A percentile compares a stretch with the other conserved stretches of the same genome.
These are phyloP conservation scores for Ceratocystis destructans DNA, from an alignment of 2,329 filamentous ascomycete genomes.

Conservation along the genomic window DNA sequence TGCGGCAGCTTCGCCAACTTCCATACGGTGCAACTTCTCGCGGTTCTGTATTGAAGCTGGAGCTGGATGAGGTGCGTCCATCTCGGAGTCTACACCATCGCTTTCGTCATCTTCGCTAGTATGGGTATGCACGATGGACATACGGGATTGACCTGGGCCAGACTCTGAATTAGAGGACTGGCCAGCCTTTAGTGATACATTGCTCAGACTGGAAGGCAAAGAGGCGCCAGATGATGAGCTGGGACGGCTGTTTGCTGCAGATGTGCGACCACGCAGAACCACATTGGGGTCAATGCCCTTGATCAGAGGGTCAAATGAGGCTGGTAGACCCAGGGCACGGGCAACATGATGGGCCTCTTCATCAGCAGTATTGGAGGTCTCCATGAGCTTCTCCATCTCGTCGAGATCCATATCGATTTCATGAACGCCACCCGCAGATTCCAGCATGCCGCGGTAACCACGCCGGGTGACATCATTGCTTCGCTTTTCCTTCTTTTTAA, in stretches of 20 bases:
- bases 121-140: constrained; percentile 17
- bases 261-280: constrained; percentile 20
- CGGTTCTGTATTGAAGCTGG: constrained; percentile 34
- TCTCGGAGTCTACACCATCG: constrained; percentile 29
- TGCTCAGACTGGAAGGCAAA: background rate
- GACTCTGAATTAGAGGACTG: constrained; percentile 4
- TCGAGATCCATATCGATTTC: constrained; percentile 43
- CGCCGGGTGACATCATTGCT: constrained; percentile 60
- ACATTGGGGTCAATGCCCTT: constrained; percentile 36
- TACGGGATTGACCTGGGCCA: background rate
- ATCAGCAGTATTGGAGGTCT: constrained; percentile 41
- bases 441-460: constrained; percentile 65
- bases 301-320: constrained; percentile 49
- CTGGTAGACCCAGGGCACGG: constrained; percentile 47
- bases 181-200: background rate
- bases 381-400: constrained; percentile 38
- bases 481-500: constrained; percentile 81
- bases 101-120: constrained; percentile 29
- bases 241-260: constrained; percentile 15
- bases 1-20: constrained; percentile 43
- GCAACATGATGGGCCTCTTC: constrained; percentile 53
- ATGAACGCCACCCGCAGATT: constrained; percentile 44
- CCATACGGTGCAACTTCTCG: constrained; percentile 45
- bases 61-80: constrained; percentile 34
- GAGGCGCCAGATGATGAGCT: constrained; percentile 10